Base-by-base conservation (phyloP, 1,284 basidiomycete species). In the Veloboletus limbatus region DNA sequence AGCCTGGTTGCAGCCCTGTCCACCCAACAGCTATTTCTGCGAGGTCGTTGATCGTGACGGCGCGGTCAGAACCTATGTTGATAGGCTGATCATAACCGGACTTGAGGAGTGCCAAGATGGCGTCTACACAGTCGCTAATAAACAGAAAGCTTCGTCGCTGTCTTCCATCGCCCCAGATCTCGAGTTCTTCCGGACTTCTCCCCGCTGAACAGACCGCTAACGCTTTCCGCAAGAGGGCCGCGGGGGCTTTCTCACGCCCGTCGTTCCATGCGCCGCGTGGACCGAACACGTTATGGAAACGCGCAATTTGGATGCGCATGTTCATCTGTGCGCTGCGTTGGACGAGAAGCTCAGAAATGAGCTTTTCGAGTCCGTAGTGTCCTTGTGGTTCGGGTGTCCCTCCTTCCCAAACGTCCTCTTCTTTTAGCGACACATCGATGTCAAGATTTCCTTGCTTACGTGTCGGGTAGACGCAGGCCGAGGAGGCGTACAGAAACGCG, bases 211-310 rank as follows among this genome's bases (percentile, higher is more conserved):
- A 48, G 18, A 67, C 62, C 0, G 70, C 71, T 14, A 75, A 26
- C 2, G 77, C 76, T 52, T 81, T 82, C 7, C 79, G 73, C 14
- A 79, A 60, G 46, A 82, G 53, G 0, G 81, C 78, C 5, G 80
- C 80, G 0, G 79, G 80, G 2, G 65, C 79, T 54, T 82, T 82
- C 62, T 82, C 80, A 11, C 71, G 69, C 0, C 81, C 81, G 30
- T 72, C 67, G 40, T 56, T 63, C 77, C 77, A 82, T 4, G 74
- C 66, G 0, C 77, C 77, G 5, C 71, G 66, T 1, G 77, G 78
- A 4, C 80, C 80, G 50, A 71, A 82, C 14, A 82, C 67, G 47
- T 82, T 81, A 45, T 82, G 81, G 51, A 82, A 80, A 1, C 80
- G 72, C 0, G 76, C 77, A 35, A 81, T 73, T 17, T 69, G 71